Evolutionary conservation across 2,329 filamentous ascomycete species (phyloP).

Genomic region (Monosporascus sp.): DNA sequence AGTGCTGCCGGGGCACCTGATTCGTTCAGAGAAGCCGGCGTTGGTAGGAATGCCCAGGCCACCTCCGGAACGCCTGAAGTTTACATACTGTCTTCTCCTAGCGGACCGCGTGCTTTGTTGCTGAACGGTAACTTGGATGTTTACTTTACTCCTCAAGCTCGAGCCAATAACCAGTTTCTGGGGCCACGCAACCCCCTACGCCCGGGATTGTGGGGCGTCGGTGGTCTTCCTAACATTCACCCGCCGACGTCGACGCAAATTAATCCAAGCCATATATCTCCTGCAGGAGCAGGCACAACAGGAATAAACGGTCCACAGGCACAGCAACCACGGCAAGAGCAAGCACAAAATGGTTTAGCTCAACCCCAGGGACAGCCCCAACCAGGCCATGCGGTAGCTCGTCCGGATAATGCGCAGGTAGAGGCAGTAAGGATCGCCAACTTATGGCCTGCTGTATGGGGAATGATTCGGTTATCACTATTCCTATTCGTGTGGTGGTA

Average conservation of each 20-base stretch:
- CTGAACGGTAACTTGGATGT: constrained; percentile 47
- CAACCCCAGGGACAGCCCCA: constrained; percentile 24
- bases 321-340: constrained; percentile 22
- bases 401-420: constrained; percentile 24
- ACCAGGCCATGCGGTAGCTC: constrained; percentile 21
- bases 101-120: constrained; percentile 53
- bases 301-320: constrained; percentile 19
- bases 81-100: constrained; percentile 57
- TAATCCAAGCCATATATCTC: constrained; percentile 6
- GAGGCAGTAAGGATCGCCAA: constrained; percentile 35
- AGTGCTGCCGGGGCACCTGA: constrained; percentile 48
- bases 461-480: constrained; percentile 45
- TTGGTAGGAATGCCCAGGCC: constrained; percentile 19
- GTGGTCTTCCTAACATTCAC: constrained; percentile 5
- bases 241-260: constrained; percentile 12
- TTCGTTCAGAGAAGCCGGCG: constrained; percentile 28
- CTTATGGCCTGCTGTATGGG: constrained; percentile 59
- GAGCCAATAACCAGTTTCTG: constrained; percentile 7
- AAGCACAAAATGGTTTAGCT: constrained; percentile 22
- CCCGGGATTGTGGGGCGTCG: neutral
- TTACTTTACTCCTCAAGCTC: constrained; percentile 44
- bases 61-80: constrained; percentile 40
- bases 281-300: constrained; percentile 4
- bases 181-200: constrained; percentile 9
- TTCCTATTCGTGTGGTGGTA: constrained; percentile 62